These are phyloP conservation scores for Salmacisia buchloeana DNA, from an alignment of 1,284 basidiomycete genomes.

Conservation along the genomic window DNA sequence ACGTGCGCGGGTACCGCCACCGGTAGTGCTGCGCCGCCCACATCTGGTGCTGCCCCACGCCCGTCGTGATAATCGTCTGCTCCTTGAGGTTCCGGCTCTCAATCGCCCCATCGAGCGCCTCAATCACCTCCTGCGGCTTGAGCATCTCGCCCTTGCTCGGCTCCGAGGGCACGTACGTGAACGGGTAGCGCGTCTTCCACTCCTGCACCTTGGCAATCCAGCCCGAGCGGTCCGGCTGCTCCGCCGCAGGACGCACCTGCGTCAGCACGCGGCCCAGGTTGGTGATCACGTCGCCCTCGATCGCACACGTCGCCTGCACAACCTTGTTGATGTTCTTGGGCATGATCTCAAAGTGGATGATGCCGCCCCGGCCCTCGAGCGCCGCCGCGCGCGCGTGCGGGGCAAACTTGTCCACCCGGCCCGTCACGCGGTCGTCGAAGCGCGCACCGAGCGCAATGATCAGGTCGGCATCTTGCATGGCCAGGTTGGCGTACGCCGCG, in stretches of 20 bases:
- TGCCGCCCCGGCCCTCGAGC: slow-evolving; percentile 77
- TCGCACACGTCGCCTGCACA: slow-evolving; percentile 84
- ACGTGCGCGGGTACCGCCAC: slow-evolving; percentile 78
- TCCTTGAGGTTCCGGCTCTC: slow-evolving; percentile 67
- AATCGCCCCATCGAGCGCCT: slow-evolving; percentile 69
- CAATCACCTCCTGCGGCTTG: slow-evolving; percentile 95
- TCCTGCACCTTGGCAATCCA: slow-evolving; percentile 66
- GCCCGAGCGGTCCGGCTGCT: slow-evolving; percentile 55
- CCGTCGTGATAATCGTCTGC: slow-evolving; percentile 80
- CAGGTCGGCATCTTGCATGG: slow-evolving; percentile 94
- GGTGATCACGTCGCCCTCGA: slow-evolving; percentile 84
- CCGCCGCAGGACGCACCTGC: slow-evolving; percentile 49
- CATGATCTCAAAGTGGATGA: slow-evolving; percentile 98
- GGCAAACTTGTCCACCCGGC: slow-evolving; percentile 82
- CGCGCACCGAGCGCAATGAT: slow-evolving; percentile 93
- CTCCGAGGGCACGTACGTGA: slow-evolving; percentile 71
- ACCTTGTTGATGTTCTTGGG: slow-evolving; percentile 99
- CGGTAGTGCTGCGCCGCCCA: slow-evolving; percentile 94
- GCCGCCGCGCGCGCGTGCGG: slow-evolving; percentile 85
- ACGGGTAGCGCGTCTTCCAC: slow-evolving; percentile 88
- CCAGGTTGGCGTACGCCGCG: slow-evolving; percentile 90
- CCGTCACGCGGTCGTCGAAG: slow-evolving; percentile 97
- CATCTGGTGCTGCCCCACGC: slow-evolving; percentile 99
- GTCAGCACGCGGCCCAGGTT: slow-evolving; percentile 79
- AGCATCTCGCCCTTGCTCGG: slow-evolving; percentile 61